Conservation (phyloP, 2,329 filamentous ascomycete species). For the Stachybotrys echinatus region DNA sequence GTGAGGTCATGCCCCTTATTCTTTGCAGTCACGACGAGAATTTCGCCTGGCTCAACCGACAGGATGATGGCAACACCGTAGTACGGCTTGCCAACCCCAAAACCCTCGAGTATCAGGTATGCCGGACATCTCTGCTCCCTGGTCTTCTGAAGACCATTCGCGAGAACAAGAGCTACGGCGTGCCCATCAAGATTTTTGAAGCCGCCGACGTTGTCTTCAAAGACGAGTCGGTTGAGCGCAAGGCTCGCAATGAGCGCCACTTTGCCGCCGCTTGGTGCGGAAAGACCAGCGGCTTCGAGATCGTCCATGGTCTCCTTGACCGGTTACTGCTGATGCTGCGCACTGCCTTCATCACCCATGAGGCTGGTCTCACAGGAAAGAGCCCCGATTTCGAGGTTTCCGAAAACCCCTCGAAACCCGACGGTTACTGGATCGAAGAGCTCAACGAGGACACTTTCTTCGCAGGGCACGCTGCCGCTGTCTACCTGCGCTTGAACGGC, state of each 20-base stretch:
- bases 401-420: conserved; percentile 50
- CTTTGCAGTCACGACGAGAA: conserved; percentile 98
- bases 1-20: conserved; percentile 91
- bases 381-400: conserved; percentile 47
- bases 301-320: conserved; percentile 91
- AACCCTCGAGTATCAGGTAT: conserved; percentile 88
- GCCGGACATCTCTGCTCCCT: conserved; percentile 79
- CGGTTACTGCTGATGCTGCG: conserved; percentile 89
- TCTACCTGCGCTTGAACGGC: conserved; percentile 70
- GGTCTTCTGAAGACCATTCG: conserved; percentile 89
- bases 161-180: conserved; percentile 83
- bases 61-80: conserved; percentile 77
- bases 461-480: conserved; percentile 78
- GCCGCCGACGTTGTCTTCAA: conserved; percentile 90
- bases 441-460: conserved; percentile 90
- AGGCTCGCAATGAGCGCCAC: conserved; percentile 87
- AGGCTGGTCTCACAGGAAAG: conserved; percentile 58
- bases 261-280: conserved; percentile 96
- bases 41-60: conserved; percentile 88
- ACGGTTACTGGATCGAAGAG: conserved; percentile 93
- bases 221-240: conserved; percentile 73
- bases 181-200: conserved; percentile 92
- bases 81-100: conserved; percentile 89
- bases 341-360: conserved; percentile 70
- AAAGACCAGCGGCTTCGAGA: conserved; percentile 89